phyloP scores from a whole-genome alignment of 1,284 basidiomycete species.

The Cryptococcus deneoformans region DNA sequence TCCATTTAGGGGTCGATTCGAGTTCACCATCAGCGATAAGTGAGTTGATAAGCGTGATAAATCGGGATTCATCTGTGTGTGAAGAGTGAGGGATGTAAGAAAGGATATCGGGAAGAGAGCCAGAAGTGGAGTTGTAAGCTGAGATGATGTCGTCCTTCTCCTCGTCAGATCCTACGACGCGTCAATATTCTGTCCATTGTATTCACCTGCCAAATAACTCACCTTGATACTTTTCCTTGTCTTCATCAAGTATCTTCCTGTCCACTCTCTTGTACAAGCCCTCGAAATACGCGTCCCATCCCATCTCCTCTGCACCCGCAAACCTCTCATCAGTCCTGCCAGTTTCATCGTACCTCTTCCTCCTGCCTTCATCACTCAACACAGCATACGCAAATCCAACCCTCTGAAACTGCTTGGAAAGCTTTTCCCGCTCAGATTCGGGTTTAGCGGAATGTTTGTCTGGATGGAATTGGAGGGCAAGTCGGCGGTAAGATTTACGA shows the following conservation, averaged over 20 bases:
- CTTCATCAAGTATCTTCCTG: constrained; percentile 76
- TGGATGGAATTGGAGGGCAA: constrained; percentile 79
- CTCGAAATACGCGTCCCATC: constrained; percentile 92
- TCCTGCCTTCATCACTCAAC: constrained; percentile 70
- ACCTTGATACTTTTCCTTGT: constrained; percentile 92
- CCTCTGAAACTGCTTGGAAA: constrained; percentile 75
- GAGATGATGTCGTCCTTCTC: constrained; percentile 72
- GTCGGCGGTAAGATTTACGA: constrained; percentile 77
- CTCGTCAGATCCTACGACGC: constrained; percentile 69
- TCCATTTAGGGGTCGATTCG: constrained; percentile 63
- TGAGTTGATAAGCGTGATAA: constrained; percentile 65
- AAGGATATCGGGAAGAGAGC: constrained; percentile 75
- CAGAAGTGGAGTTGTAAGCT: constrained; percentile 66
- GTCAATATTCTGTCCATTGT: background rate
- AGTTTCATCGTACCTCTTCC: constrained; percentile 73
- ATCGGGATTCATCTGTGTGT: constrained; percentile 75
- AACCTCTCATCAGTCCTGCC: constrained; percentile 75
- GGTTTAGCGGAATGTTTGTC: constrained; percentile 73
- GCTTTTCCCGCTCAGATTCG: constrained; percentile 59
- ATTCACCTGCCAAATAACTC: constrained; percentile 16
- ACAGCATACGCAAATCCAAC: constrained; percentile 89
- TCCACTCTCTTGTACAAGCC: constrained; percentile 83
- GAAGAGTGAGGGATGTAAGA: constrained; percentile 78
- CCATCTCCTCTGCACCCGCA: constrained; percentile 69
- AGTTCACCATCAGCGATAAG: constrained; percentile 64